Conservation (phyloP, 2,329 filamentous ascomycete genomes). For the Hypoxylon rubiginosum region DNA sequence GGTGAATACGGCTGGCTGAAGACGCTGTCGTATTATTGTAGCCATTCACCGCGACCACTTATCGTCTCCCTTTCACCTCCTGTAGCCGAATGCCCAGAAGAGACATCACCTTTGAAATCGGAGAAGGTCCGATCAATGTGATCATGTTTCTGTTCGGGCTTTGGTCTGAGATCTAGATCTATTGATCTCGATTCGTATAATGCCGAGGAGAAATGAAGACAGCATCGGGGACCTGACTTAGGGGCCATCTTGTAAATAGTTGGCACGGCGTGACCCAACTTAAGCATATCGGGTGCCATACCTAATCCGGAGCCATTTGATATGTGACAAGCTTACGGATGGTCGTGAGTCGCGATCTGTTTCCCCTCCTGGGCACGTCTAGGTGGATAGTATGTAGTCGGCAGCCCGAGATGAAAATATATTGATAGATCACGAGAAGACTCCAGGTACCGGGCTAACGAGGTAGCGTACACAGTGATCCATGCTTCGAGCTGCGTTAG, state of each 20-base stretch:
- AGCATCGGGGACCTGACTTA: constrained; percentile 13
- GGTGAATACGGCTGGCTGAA: constrained; percentile 23
- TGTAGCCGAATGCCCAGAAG: neutral
- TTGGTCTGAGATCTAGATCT: constrained; percentile 17
- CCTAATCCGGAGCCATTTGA: constrained; percentile 10
- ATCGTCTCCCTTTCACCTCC: constrained; percentile 9
- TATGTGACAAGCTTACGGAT: constrained; percentile 4
- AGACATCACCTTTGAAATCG: constrained; percentile 10
- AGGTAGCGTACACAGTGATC: constrained; percentile 13
- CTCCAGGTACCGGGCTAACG: constrained; percentile 16
- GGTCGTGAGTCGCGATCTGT: constrained; percentile 19
- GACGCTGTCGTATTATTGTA: constrained; percentile 4
- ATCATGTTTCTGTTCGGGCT: constrained; percentile 5
- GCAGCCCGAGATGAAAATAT: constrained; percentile 9
- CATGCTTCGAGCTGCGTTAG: constrained; percentile 14
- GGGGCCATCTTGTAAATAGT: constrained; percentile 8
- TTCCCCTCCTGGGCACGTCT: constrained; percentile 6
- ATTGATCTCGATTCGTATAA: constrained; percentile 6
- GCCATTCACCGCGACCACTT: constrained; percentile 13
- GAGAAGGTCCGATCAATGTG: constrained; percentile 22
- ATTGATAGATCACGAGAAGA: constrained; percentile 9
- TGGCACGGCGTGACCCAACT: constrained; percentile 11
- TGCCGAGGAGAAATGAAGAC: constrained; percentile 2
- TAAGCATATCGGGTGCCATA: constrained; percentile 1
- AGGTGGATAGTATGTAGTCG: constrained; percentile 9